phyloP scores from a whole-genome alignment of 305 asterid genomes.

The Rubia tinctorum region DNA sequence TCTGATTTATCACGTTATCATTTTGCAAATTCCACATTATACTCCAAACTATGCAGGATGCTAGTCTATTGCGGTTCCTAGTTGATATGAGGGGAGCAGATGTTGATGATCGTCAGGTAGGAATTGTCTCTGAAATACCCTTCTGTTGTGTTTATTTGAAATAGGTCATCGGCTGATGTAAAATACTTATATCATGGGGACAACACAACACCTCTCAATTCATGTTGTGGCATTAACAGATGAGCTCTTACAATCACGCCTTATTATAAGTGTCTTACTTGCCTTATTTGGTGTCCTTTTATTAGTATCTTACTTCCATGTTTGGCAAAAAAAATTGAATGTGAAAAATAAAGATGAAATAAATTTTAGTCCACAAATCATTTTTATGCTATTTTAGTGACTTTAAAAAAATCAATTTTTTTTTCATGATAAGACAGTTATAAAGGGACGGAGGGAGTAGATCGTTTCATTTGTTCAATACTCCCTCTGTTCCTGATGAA shows the following conservation, averaged over 20 bases:
- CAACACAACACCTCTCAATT: background rate
- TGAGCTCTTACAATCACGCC: background rate
- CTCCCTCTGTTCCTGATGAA: no score
- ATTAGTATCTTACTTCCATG: no score
- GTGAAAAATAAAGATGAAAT: no score
- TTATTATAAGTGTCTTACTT: no score
- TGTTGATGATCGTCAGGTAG: constrained; percentile 96
- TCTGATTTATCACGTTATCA: constrained; percentile 18
- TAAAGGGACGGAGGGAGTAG: no score
- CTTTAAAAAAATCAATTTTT: no score
- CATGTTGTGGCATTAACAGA: background rate
- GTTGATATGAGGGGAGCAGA: constrained; percentile 99
- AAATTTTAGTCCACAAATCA: no score
- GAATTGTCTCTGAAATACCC: background rate
- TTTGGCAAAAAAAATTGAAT: no score
- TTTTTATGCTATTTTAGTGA: no score
- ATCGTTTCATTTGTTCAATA: background rate
- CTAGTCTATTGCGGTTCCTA: constrained; percentile 92
- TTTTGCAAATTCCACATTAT: constrained; percentile 35
- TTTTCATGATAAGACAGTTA: no score
- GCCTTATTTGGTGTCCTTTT: no score
- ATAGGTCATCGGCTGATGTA: background rate
- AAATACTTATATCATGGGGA: background rate
- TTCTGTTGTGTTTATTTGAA: background rate
- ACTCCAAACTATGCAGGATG: constrained; percentile 84